Conservation (phyloP, 164 flowering plant species). For the Liriodendron chinense region DNA sequence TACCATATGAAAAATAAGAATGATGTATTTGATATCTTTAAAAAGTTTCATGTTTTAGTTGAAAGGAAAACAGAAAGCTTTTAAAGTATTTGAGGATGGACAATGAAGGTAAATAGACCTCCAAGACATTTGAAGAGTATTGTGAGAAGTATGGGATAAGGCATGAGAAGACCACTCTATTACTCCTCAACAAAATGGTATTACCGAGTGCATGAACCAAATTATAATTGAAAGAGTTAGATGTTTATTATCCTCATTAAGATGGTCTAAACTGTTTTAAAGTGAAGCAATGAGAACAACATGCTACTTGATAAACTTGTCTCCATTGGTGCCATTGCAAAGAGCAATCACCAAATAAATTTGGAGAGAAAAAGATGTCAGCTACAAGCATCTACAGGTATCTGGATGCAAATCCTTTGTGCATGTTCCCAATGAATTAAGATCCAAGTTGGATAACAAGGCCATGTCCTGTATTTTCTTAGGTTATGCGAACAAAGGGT, state of each 20-base stretch:
- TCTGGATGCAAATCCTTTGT: not conserved
- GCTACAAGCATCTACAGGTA: not conserved
- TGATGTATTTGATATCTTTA: not conserved
- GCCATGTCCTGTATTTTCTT: not conserved
- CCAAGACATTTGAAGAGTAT: not conserved
- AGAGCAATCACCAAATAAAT: not conserved
- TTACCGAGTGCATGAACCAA: not conserved
- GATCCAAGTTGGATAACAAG: not conserved
- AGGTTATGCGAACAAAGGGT: not conserved
- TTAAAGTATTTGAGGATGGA: not conserved
- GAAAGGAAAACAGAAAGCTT: not conserved
- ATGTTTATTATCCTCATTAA: not conserved
- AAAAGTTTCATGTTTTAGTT: not conserved
- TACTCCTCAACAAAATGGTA: not conserved
- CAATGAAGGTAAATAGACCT: constrained; percentile 9
- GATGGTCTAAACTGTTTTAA: not conserved
- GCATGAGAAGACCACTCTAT: too few relatives aligned
- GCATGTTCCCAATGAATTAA: not conserved
- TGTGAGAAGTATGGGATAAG: not conserved
- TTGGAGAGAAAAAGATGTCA: not conserved
- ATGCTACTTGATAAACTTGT: constrained; percentile 3
- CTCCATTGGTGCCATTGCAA: not conserved
- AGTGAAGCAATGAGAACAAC: not conserved
- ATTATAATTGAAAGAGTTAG: not conserved
- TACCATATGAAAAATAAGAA: constrained; percentile 1